Conservation (phyloP, 148 eudicot species). For the Mesembryanthemum crystallinum region DNA sequence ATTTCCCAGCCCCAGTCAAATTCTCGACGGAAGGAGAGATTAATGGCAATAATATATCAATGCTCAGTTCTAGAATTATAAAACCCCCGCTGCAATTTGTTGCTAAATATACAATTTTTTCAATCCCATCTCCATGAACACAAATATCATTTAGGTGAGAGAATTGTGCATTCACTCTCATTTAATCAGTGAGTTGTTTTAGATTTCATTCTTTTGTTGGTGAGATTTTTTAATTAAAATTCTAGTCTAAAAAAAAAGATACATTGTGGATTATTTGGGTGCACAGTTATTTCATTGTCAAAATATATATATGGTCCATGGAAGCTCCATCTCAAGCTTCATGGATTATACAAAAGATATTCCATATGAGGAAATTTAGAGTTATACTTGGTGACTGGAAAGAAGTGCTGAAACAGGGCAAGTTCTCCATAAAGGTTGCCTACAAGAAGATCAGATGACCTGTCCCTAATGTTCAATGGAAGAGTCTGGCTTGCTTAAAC, state of each 20-base stretch:
- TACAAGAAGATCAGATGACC: not conserved
- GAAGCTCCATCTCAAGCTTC: not conserved
- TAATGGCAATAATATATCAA: too few relatives aligned
- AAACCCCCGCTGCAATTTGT: too few relatives aligned
- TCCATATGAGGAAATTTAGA: not conserved
- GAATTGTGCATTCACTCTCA: too few relatives aligned
- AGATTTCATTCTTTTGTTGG: too few relatives aligned
- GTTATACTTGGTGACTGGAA: not conserved
- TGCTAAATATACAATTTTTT: too few relatives aligned
- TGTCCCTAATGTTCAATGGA: not conserved
- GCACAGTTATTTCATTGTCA: not conserved
- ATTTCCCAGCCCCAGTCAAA: too few relatives aligned
- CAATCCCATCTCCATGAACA: too few relatives aligned
- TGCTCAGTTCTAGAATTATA: too few relatives aligned
- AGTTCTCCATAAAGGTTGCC: not conserved
- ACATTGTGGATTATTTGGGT: not conserved
- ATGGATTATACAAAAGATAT: not conserved
- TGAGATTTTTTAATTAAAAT: too few relatives aligned
- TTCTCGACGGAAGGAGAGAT: too few relatives aligned
- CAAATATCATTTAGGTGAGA: too few relatives aligned
- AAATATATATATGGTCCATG: not conserved
- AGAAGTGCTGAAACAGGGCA: not conserved
- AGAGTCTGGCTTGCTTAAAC: not conserved
- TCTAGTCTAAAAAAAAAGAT: not conserved
- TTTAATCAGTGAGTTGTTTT: too few relatives aligned